Percentiles rank a stretch among this genome's conserved stretches.
Evolutionary conservation across 305 asterid genomes (phyloP).

Genomic region (Rubia occidens): DNA sequence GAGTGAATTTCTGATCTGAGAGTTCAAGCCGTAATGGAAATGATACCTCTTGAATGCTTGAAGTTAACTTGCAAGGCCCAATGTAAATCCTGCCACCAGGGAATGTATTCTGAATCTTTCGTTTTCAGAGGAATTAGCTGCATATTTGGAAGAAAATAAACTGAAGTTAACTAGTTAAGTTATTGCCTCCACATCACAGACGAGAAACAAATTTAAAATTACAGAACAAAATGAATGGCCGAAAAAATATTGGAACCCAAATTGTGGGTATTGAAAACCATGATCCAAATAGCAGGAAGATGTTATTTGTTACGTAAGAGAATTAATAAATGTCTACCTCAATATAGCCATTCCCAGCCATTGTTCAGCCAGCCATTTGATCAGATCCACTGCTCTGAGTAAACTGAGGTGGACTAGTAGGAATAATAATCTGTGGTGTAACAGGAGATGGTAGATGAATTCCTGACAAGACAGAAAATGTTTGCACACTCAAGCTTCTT

Average conservation of each 20-base stretch:
- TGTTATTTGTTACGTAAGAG: neutral
- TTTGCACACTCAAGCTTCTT: neutral
- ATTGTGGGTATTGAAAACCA: neutral
- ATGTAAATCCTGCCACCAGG: constrained; percentile 19
- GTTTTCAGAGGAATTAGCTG: neutral
- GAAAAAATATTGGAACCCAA: neutral
- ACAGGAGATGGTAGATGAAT: constrained; percentile 19
- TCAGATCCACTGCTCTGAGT: constrained; percentile 24
- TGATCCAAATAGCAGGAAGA: neutral
- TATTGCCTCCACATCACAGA: neutral
- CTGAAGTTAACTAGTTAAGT: neutral
- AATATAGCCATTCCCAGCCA: constrained; percentile 7
- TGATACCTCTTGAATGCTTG: constrained; percentile 20
- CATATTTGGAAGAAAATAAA: neutral
- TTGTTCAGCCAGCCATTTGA: constrained; percentile 27
- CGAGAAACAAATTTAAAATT: neutral
- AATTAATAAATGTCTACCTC: constrained; percentile 15
- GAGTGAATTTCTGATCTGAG: neutral
- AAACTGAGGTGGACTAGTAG: constrained; percentile 22
- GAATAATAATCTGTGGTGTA: constrained; percentile 22
- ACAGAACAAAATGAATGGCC: neutral
- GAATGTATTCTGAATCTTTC: constrained; percentile 6
- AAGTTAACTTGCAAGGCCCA: constrained; percentile 24
- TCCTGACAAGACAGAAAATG: constrained; percentile 15
- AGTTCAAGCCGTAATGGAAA: neutral